These are phyloP conservation scores for Trametes elegans DNA, from an alignment of 768 basidiomycete species.

Conservation along the genomic window DNA sequence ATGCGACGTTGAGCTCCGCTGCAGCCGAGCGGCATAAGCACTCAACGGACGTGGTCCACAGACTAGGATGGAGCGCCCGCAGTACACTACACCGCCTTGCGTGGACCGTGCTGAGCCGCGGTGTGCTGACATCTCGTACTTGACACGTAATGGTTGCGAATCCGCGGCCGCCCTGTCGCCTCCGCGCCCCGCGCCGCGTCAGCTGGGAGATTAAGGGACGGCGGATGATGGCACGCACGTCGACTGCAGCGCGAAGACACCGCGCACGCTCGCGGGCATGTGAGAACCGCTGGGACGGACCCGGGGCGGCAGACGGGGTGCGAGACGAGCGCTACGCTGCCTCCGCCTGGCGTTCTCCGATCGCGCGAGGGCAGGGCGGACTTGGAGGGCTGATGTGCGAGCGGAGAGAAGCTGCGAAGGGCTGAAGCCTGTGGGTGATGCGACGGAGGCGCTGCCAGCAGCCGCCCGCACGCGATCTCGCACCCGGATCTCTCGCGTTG, in stretches of 20 bases:
- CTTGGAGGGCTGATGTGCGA: slow-evolving; percentile 5
- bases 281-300: too few relatives aligned
- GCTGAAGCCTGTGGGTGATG: slow-evolving; percentile 3
- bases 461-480: not conserved
- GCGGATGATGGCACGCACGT: not conserved
- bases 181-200: not conserved
- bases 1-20: too few relatives aligned
- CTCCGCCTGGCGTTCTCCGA: not conserved
- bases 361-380: not conserved
- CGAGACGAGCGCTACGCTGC: not conserved
- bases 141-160: slow-evolving; percentile 15
- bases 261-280: not conserved
- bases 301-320: too few relatives aligned
- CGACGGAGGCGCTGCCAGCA: not conserved
- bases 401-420: slow-evolving; percentile 4
- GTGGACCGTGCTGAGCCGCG: too few relatives aligned
- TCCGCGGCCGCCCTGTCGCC: not conserved
- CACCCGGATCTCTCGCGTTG: not conserved
- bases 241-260: not conserved
- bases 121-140: slow-evolving; percentile 13
- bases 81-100: too few relatives aligned
- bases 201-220: slow-evolving; percentile 13
- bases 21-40: too few relatives aligned
- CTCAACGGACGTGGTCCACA: not conserved
- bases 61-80: too few relatives aligned